Percentiles rank a stretch among this genome's conserved stretches.
Evolutionary conservation across 2,329 filamentous ascomycete genomes (phyloP).

Genomic region (Cercospora zeae-maydis): DNA sequence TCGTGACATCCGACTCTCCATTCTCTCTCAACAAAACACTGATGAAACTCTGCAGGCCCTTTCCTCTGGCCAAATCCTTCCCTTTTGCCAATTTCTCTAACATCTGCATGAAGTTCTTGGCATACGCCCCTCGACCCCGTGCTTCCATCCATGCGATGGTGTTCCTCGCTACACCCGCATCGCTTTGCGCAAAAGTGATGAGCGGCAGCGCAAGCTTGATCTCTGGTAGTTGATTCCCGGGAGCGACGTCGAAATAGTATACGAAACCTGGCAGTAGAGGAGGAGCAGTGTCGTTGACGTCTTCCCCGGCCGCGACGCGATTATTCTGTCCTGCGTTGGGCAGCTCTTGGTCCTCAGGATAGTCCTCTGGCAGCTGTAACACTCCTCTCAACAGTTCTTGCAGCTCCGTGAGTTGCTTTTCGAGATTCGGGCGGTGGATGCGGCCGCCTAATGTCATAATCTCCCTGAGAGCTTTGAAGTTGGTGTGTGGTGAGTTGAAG

Average conservation of each 20-base stretch:
- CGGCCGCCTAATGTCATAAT: neutral
- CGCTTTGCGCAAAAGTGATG: neutral
- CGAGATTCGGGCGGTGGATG: neutral
- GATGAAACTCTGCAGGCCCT: neutral
- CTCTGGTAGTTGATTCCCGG: neutral
- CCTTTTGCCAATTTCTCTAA: neutral
- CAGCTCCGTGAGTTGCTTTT: neutral
- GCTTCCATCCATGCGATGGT: neutral
- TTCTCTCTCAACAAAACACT: neutral
- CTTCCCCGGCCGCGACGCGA: neutral
- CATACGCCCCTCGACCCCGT: neutral
- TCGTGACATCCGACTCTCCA: neutral
- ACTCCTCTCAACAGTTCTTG: neutral
- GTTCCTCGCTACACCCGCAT: neutral
- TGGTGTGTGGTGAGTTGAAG: neutral
- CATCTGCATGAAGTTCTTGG: neutral
- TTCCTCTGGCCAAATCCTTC: neutral
- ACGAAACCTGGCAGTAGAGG: neutral
- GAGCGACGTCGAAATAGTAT: neutral
- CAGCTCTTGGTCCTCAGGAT: neutral
- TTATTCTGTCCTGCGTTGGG: neutral
- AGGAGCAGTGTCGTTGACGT: neutral
- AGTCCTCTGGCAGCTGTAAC: neutral
- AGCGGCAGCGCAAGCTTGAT: neutral
- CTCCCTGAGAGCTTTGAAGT: neutral